Percentiles rank a stretch among this genome's conserved stretches.
phyloP scores from a whole-genome alignment of 768 basidiomycete genomes.

The Lactarius quietus region DNA sequence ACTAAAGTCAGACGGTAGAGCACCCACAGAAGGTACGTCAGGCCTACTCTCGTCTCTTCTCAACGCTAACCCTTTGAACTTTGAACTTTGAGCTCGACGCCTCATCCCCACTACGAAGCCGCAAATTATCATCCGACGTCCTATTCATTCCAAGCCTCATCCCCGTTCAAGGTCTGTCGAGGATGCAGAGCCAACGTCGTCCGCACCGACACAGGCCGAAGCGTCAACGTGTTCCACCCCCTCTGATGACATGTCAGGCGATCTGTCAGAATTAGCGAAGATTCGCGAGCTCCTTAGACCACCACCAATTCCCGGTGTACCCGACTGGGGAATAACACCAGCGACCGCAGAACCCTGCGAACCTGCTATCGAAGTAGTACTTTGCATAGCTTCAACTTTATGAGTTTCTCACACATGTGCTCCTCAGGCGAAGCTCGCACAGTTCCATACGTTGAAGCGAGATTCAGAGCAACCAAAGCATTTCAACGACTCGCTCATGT shows the following conservation, averaged over 20 bases:
- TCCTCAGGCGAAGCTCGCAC: slow-evolving; percentile 68
- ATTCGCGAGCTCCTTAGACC: slow-evolving; percentile 59
- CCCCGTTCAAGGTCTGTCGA: slow-evolving; percentile 21
- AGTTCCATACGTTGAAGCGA: slow-evolving; percentile 72
- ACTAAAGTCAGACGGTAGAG: slow-evolving; percentile 21
- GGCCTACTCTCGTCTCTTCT: not conserved
- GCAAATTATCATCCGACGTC: slow-evolving; percentile 25
- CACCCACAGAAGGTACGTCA: slow-evolving; percentile 21
- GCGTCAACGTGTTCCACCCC: slow-evolving; percentile 9
- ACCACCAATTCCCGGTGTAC: slow-evolving; percentile 57
- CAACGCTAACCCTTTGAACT: not conserved
- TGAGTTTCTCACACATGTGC: not conserved
- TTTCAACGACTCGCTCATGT: slow-evolving; percentile 95
- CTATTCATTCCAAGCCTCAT: slow-evolving; percentile 22
- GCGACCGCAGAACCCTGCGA: slow-evolving; percentile 53
- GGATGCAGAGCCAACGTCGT: slow-evolving; percentile 7
- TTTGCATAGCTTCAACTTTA: not conserved
- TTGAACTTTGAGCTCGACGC: slow-evolving; percentile 15
- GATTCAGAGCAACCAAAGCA: slow-evolving; percentile 66
- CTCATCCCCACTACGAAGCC: slow-evolving; percentile 15
- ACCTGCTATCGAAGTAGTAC: slow-evolving; percentile 55
- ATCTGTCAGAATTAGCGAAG: slow-evolving; percentile 41
- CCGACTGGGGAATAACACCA: slow-evolving; percentile 77
- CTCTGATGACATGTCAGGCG: slow-evolving; percentile 14
- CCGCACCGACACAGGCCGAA: slow-evolving; percentile 6